Conservation (phyloP, 2,329 filamentous ascomycete genomes). For the Talaromyces sp. region DNA sequence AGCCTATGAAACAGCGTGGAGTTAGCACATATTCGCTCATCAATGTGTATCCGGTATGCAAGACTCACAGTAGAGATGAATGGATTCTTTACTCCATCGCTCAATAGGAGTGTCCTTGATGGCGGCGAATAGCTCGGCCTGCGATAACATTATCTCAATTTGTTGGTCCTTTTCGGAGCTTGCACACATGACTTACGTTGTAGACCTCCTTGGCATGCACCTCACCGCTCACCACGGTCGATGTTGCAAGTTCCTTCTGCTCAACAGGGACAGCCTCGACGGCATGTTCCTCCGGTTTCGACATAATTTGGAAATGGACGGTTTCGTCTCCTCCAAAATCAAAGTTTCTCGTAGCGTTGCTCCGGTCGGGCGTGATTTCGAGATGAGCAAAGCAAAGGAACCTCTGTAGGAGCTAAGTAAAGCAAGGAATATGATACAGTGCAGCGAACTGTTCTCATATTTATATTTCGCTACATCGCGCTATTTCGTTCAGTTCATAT, state of each 20-base stretch:
- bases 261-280: conserved; percentile 3
- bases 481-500: neutral
- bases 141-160: conserved; percentile 32
- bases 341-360: neutral
- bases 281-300: conserved; percentile 7
- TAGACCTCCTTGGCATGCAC: conserved; percentile 37
- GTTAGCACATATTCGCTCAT: neutral
- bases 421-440: neutral
- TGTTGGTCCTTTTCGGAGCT: conserved; percentile 30
- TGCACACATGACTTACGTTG: conserved; percentile 8
- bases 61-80: conserved; percentile 31
- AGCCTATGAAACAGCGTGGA: neutral
- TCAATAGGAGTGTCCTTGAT: conserved; percentile 46
- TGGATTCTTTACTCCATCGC: conserved; percentile 28
- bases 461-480: conserved; percentile 4
- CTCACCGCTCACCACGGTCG: conserved; percentile 21
- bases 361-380: neutral
- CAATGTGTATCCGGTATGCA: neutral
- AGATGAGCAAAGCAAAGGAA: neutral
- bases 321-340: neutral
- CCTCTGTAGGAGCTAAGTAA: neutral
- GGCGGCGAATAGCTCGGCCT: conserved; percentile 51
- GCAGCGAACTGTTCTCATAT: neutral
- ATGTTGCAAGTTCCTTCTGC: neutral
- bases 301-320: conserved; percentile 3